A percentile compares a stretch with the other conserved stretches of the same genome.
Conservation (phyloP, 2,329 filamentous ascomycete species). For the Myotisia sp. region DNA sequence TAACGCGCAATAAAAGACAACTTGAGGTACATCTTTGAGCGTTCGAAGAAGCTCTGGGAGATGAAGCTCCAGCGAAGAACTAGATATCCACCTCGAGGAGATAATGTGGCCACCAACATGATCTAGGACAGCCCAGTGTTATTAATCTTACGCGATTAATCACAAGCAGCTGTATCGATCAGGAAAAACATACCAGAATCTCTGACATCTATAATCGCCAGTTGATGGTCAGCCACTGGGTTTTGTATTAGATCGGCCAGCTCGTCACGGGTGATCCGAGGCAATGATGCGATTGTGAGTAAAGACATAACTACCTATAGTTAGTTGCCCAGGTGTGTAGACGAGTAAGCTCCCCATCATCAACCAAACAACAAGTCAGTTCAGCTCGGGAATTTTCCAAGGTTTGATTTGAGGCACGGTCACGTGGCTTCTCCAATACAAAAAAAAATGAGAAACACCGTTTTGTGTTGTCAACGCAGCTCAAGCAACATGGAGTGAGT, state of each 20-base stretch:
- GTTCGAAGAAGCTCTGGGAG: conserved; percentile 71
- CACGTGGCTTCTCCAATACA: too few relatives aligned
- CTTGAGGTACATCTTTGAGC: conserved; percentile 60
- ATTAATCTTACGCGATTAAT: conserved; percentile 2
- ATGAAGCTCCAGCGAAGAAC: conserved; percentile 54
- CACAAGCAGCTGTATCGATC: conserved; percentile 1
- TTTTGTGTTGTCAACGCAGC: too few relatives aligned
- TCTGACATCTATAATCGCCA: conserved; percentile 77
- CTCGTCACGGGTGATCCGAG: conserved; percentile 53
- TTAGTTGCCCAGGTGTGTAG: too few relatives aligned
- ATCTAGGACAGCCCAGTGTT: conserved; percentile 47
- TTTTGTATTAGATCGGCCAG: conserved; percentile 52
- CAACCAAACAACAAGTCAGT: too few relatives aligned
- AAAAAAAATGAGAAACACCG: too few relatives aligned
- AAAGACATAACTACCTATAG: conserved; percentile 38
- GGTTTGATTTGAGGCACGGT: too few relatives aligned
- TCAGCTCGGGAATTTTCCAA: too few relatives aligned
- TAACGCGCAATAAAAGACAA: conserved; percentile 89
- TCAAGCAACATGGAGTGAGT: too few relatives aligned
- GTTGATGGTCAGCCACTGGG: conserved; percentile 30
- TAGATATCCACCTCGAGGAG: conserved; percentile 62
- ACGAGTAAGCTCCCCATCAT: too few relatives aligned
- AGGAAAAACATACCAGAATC: conserved; percentile 49
- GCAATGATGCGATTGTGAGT: conserved; percentile 47
- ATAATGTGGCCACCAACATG: conserved; percentile 82